Percentiles rank a stretch among this genome's conserved stretches.
phyloP scores from a whole-genome alignment of 148 eudicot genomes.

The Persicaria tinctoria region DNA sequence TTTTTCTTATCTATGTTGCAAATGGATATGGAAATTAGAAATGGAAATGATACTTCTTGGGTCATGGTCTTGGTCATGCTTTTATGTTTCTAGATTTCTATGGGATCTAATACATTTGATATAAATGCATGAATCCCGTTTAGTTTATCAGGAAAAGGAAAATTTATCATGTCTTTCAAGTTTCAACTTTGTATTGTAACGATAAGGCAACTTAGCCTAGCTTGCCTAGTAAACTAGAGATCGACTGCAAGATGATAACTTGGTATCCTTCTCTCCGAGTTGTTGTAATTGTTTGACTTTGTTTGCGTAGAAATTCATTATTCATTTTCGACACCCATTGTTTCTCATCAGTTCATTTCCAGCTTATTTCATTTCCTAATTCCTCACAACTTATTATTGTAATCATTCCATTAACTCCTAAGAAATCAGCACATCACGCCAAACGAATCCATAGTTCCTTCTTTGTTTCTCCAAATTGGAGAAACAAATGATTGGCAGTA shows the following conservation, averaged over 20 bases:
- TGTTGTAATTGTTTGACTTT: too few species aligned
- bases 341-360: too few species aligned
- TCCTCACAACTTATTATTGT: too few species aligned
- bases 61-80: not conserved
- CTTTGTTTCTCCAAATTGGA: too few species aligned
- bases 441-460: too few species aligned
- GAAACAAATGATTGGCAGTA: too few species aligned
- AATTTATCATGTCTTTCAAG: not conserved
- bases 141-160: not conserved
- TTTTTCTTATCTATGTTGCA: not conserved
- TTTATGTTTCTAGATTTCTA: not conserved
- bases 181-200: not conserved
- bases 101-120: not conserved
- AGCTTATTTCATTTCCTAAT: too few species aligned
- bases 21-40: not conserved
- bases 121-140: not conserved
- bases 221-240: not conserved
- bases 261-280: too few species aligned
- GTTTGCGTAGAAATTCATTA: too few species aligned
- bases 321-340: too few species aligned
- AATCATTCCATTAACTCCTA: too few species aligned
- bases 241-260: not conserved
- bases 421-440: too few species aligned
- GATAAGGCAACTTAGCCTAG: not conserved
- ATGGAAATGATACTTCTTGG: not conserved